Evolutionary conservation across 371 early-diverging fungal species (phyloP).

Genomic region (Neoconidiobolus thromboides): DNA sequence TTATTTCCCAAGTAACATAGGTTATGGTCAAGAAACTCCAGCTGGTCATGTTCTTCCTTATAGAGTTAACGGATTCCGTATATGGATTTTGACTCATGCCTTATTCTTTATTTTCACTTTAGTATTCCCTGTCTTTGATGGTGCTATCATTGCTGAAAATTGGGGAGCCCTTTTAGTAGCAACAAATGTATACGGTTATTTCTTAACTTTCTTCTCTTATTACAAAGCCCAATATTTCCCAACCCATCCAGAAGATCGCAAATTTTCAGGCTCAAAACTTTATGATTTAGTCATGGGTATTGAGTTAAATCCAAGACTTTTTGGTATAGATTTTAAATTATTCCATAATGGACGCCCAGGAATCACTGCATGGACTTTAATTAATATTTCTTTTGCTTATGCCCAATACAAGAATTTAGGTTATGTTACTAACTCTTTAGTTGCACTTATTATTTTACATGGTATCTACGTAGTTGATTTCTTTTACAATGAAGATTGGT

Average conservation of each 20-base stretch:
- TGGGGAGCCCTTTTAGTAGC: conserved; percentile 54
- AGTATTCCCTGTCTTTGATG: conserved; percentile 29
- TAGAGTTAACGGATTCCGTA: conserved; percentile 54
- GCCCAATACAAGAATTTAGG: conserved; percentile 47
- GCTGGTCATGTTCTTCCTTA: conserved; percentile 55
- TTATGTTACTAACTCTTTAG: conserved; percentile 58
- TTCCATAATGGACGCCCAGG: conserved; percentile 72
- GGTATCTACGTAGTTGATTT: conserved; percentile 55
- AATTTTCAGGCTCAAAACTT: conserved; percentile 39
- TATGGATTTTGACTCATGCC: conserved; percentile 51
- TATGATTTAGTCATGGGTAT: conserved; percentile 58
- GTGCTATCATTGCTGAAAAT: conserved; percentile 46
- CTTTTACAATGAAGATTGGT: conserved; percentile 70
- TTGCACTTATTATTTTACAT: conserved; percentile 46
- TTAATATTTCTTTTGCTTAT: conserved; percentile 43
- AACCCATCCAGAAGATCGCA: conserved; percentile 59
- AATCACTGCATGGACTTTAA: conserved; percentile 64
- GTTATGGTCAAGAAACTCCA: conserved; percentile 62
- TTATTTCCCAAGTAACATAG: conserved; percentile 39
- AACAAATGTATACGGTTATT: conserved; percentile 56
- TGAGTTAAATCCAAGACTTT: conserved; percentile 61
- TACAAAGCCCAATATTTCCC: conserved; percentile 53
- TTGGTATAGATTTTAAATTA: conserved; percentile 59
- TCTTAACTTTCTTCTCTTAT: conserved; percentile 45
- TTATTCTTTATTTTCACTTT: conserved; percentile 37